Conservation (phyloP, 208 protist species). For the Trichomonas tenax region DNA sequence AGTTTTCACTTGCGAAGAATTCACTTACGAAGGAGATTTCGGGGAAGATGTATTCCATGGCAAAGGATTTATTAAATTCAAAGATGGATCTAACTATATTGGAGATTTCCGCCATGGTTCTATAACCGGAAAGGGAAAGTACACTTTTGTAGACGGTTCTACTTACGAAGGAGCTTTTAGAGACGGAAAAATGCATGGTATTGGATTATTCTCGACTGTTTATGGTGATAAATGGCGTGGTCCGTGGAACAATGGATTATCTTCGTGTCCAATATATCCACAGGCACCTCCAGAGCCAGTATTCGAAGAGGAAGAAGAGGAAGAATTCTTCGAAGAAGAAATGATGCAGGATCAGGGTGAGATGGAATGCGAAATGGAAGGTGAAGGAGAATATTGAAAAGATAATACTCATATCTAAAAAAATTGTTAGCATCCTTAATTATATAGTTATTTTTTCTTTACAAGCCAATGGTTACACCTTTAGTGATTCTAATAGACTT, state of each 20-base stretch:
- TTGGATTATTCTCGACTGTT: background rate
- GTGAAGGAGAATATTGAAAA: background rate
- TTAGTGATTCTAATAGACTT: no score
- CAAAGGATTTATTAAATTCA: background rate
- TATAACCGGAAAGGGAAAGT: background rate
- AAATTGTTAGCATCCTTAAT: no score
- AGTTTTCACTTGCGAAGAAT: background rate
- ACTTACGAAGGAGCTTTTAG: background rate
- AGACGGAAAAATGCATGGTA: background rate
- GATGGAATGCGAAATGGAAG: background rate
- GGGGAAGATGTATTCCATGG: background rate
- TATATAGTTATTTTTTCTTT: no score
- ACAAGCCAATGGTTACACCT: no score
- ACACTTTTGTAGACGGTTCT: background rate
- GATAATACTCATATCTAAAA: no score
- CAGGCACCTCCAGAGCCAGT: background rate
- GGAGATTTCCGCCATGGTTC: background rate
- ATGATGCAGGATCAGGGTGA: background rate
- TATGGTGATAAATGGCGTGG: background rate
- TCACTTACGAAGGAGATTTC: background rate
- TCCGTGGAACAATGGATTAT: background rate
- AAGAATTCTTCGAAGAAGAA: background rate
- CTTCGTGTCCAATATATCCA: background rate
- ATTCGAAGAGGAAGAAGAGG: background rate
- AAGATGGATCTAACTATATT: background rate